These are phyloP conservation scores for Ceratocystis huliohia DNA, from an alignment of 2,329 filamentous ascomycete species.

Conservation along the genomic window DNA sequence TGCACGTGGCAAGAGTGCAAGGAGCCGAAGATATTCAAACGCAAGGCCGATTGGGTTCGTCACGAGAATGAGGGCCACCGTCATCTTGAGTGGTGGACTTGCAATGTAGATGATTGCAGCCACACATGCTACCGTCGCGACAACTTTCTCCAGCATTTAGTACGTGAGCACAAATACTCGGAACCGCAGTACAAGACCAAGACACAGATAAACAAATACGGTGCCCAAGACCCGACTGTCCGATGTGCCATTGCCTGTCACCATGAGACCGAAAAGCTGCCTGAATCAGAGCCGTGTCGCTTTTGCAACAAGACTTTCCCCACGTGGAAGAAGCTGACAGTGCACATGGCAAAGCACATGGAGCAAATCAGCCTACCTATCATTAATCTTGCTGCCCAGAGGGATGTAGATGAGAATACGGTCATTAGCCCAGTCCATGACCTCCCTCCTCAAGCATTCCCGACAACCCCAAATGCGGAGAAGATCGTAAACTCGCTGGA, in stretches of 20 bases:
- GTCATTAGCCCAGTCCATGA: slow-evolving; percentile 57
- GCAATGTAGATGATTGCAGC: slow-evolving; percentile 64
- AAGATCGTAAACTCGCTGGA: slow-evolving; percentile 21
- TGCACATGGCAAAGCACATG: slow-evolving; percentile 92
- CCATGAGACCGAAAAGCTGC: slow-evolving; percentile 49
- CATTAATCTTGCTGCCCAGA: slow-evolving; percentile 44
- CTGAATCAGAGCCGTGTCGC: slow-evolving; percentile 67
- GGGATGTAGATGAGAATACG: slow-evolving; percentile 45
- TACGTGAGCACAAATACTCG: slow-evolving; percentile 75
- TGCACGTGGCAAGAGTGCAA: slow-evolving; percentile 77
- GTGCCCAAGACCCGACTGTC: slow-evolving; percentile 55
- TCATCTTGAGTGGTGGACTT: slow-evolving; percentile 83
- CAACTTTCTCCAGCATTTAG: slow-evolving; percentile 85
- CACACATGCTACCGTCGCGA: slow-evolving; percentile 79
- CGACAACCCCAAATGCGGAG: not conserved
- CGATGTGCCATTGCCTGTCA: slow-evolving; percentile 66
- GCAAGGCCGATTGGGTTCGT: slow-evolving; percentile 90
- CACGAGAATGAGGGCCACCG: slow-evolving; percentile 88
- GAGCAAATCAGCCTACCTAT: slow-evolving; percentile 79
- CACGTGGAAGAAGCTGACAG: slow-evolving; percentile 85
- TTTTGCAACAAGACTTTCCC: slow-evolving; percentile 74
- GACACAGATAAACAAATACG: slow-evolving; percentile 48
- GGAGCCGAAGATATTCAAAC: slow-evolving; percentile 84
- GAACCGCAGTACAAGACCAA: slow-evolving; percentile 73
- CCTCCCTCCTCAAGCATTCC: slow-evolving; percentile 31